A percentile compares a stretch with the other conserved stretches of the same genome.
Evolutionary conservation across 2,329 filamentous ascomycete species (phyloP).

Genomic region (Diaporthe australafricana): DNA sequence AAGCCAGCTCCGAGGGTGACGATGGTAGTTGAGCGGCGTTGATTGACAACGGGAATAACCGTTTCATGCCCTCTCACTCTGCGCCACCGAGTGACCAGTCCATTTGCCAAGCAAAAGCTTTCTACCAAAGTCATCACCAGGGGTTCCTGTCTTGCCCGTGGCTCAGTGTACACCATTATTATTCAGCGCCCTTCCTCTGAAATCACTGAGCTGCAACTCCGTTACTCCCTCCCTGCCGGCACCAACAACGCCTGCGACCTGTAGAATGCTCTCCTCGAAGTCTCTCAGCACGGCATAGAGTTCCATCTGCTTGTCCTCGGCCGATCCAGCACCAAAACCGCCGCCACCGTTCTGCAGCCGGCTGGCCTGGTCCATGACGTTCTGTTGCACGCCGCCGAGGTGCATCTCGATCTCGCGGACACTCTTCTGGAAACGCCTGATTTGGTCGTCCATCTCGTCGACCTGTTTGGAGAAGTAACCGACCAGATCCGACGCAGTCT

Average conservation of each 20-base stretch:
- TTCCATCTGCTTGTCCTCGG: slow-evolving; percentile 60
- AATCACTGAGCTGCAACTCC: slow-evolving; percentile 64
- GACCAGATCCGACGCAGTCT: slow-evolving; percentile 68
- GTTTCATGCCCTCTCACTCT: slow-evolving; percentile 31
- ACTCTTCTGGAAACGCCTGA: slow-evolving; percentile 68
- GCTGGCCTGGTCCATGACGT: slow-evolving; percentile 69
- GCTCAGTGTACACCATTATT: slow-evolving; percentile 41
- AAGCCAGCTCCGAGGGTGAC: not conserved
- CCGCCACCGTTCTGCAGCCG: slow-evolving; percentile 57
- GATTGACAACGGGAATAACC: slow-evolving; percentile 35
- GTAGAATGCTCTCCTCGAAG: slow-evolving; percentile 73
- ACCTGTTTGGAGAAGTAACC: slow-evolving; percentile 72
- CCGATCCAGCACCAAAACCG: slow-evolving; percentile 49
- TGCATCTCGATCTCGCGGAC: slow-evolving; percentile 75
- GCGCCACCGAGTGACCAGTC: not conserved
- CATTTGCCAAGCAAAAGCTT: not conserved
- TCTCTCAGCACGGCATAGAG: slow-evolving; percentile 71
- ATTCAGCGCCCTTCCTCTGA: slow-evolving; percentile 47
- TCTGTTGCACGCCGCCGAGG: slow-evolving; percentile 71
- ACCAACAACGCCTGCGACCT: slow-evolving; percentile 71
- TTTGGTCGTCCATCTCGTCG: slow-evolving; percentile 70
- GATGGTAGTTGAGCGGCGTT: slow-evolving; percentile 4
- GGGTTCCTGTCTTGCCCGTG: slow-evolving; percentile 22
- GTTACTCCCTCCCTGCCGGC: slow-evolving; percentile 70
- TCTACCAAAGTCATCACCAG: not conserved